Percentiles rank a stretch among this genome's conserved stretches.
Evolutionary conservation across 2,329 filamentous ascomycete genomes (phyloP).

Genomic region (Nemania serpens): DNA sequence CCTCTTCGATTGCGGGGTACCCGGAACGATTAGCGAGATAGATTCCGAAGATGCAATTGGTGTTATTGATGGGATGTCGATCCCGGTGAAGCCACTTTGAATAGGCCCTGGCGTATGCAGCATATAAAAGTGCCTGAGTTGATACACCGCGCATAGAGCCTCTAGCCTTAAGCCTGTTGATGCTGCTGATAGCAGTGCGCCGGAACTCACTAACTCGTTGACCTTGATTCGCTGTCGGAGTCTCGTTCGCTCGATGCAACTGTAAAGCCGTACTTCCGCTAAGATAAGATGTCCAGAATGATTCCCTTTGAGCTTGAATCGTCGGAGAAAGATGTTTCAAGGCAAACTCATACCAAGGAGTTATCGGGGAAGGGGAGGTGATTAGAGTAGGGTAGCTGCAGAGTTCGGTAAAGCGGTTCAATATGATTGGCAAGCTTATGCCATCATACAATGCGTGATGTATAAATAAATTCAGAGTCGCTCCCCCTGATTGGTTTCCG

Average conservation of each 20-base stretch:
- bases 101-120: constrained; percentile 63
- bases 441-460: constrained; percentile 92
- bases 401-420: constrained; percentile 48
- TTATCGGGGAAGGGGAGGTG: background rate
- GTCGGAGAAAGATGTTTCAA: constrained; percentile 28
- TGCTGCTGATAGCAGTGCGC: constrained; percentile 24
- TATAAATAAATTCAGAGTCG: constrained; percentile 60
- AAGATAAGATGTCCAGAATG: constrained; percentile 57
- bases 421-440: constrained; percentile 71
- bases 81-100: constrained; percentile 20
- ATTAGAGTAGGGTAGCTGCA: constrained; percentile 18
- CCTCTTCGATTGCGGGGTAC: constrained; percentile 52
- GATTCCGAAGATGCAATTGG: constrained; percentile 70
- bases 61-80: constrained; percentile 2
- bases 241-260: background rate
- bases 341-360: constrained; percentile 37
- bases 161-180: constrained; percentile 27
- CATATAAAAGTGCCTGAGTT: constrained; percentile 76
- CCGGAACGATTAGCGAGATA: constrained; percentile 80
- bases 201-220: constrained; percentile 27
- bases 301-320: constrained; percentile 26
- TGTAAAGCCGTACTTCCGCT: constrained; percentile 19
- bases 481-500: constrained; percentile 27
- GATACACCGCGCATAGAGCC: constrained; percentile 59
- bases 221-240: background rate